Base-by-base conservation (phyloP, 73 alveolate genomes). In the Breviolum minutum region DNA sequence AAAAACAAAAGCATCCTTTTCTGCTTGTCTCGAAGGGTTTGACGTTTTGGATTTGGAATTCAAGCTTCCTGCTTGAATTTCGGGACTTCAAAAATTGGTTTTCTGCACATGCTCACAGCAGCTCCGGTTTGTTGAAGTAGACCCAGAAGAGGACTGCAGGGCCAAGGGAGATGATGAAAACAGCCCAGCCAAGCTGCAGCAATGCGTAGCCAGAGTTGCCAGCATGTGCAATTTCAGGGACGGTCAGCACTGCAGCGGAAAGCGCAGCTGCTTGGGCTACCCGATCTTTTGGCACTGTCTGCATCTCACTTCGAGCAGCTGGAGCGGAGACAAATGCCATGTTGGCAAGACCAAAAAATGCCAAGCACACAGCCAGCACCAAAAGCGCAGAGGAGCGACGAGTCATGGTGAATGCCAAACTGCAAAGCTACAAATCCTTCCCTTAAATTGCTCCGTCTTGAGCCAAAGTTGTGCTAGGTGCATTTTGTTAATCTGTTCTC, bases 91-190 rank as follows among this genome's bases (percentile, higher is more conserved):
- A 86, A 86, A 86, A 86, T 63, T 30, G 77, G 70, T 74, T 7
- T n/a, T 22, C 8, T 8, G 94, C 79, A 61, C 74, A 29, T 60
- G 96, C 98, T 92, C 90, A 92, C 85, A 92, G 98, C 80, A 92
- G 98, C 98, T 92, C 98, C 6, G 98, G 98, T 89, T 92, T 92
- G 98, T 92, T 92, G 98, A 92, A 92, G 98, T 92, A 92, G 98
- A 92, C 17, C 97, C 97, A 92, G 98, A 92, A 92, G 81, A 92
- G 98, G 80, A 92, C 98, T 10, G 98, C 98, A 64, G 98, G 98
- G 87, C 98, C 98, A 69, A 92, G 89, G 98, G 90, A 73, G 98
- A 92, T 92, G 81, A 92, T 92, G 98, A 92, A 92, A 32, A 92
- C 66, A 8, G 98, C 98, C 98, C 98, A 92, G 81, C 98, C 98